Evolutionary conservation across 1,284 basidiomycete genomes (phyloP).

Genomic region (Grifola frondosa): DNA sequence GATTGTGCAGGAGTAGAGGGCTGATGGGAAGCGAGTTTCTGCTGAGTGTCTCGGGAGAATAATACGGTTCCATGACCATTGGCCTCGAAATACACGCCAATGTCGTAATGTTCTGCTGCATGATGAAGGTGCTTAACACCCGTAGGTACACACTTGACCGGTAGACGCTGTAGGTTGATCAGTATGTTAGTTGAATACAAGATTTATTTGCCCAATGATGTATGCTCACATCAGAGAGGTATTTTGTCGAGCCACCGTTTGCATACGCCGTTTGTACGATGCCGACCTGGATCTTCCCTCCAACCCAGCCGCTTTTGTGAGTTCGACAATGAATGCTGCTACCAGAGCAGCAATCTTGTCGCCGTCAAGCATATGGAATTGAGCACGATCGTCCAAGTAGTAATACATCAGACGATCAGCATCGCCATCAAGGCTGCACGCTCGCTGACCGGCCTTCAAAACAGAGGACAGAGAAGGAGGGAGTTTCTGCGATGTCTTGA

Average conservation of each 20-base stretch:
- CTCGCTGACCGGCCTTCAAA: conserved; percentile 72
- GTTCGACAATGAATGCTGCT: conserved; percentile 90
- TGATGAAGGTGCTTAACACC: conserved; percentile 99
- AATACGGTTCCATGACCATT: conserved; percentile 98
- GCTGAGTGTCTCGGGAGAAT: conserved; percentile 78
- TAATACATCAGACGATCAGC: conserved; percentile 97
- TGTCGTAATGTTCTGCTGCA: conserved; percentile 90
- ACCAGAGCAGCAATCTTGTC: conserved; percentile 98
- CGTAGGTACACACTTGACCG: conserved; percentile 94
- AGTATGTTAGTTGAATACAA: conserved; percentile 3
- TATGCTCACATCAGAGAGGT: conserved; percentile 70
- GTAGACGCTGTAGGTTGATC: conserved; percentile 62
- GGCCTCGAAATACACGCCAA: conserved; percentile 99
- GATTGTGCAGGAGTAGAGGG: conserved; percentile 80
- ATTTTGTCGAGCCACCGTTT: conserved; percentile 96
- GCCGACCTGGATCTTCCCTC: conserved; percentile 77
- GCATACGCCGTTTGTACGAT: conserved; percentile 99
- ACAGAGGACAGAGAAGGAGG: conserved; percentile 70
- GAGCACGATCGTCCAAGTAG: conserved; percentile 76
- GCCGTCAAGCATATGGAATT: conserved; percentile 94
- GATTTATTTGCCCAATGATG: no score
- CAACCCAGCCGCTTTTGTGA: conserved; percentile 83
- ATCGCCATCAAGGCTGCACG: conserved; percentile 95
- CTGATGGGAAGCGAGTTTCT: conserved; percentile 59
- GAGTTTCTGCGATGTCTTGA: conserved; percentile 89